Base-by-base conservation (phyloP, 345 rosid genomes). In the Cardamine resedifolia region DNA sequence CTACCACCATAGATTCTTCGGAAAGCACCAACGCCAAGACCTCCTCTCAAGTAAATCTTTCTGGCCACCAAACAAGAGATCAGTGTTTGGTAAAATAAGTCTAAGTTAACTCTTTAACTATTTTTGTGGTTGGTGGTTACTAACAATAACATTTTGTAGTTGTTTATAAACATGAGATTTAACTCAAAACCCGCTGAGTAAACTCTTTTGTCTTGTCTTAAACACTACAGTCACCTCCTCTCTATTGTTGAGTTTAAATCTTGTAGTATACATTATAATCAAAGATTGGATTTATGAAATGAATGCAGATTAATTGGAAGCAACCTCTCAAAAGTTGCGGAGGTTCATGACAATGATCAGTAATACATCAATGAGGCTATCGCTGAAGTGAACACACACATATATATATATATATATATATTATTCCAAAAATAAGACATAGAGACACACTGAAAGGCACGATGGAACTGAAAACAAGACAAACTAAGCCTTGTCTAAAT, bases 11-110 rank as follows among this genome's bases (percentile, higher is more conserved):
- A 89, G 39, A 89, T 87, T 72, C 91, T 84, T 23, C 79, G 64
- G 64, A 89, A 85, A 49, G 90, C 87, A 77, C 96, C 96, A 34
- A 86, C 91, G 24, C 96, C 96, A 23, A 90, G 94, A 51, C 96
- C 96, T 18, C 90, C 91, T 68, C 94, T 90, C 78, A 88, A 28
- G 78, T 88, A 90, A 64, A 88, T 66, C 73, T 90, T 90, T 66
- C 96, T 90, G 2, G 91, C 96, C 88, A 77, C 9, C 31, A 58
- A 45, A 4, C 19, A 23, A 36, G 49, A 36, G 49, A 50, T 50
- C 41, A n/a, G n/a, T n/a, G n/a, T n/a, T n/a, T n/a, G n/a, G n/a
- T n/a, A n/a, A n/a, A n/a, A n/a, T n/a, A n/a, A n/a, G n/a, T n/a
- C n/a, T n/a, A n/a, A n/a, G n/a, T n/a, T n/a, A n/a, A n/a, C n/a